Conservation (phyloP, 2,329 filamentous ascomycete species). For the Alternaria solani region DNA sequence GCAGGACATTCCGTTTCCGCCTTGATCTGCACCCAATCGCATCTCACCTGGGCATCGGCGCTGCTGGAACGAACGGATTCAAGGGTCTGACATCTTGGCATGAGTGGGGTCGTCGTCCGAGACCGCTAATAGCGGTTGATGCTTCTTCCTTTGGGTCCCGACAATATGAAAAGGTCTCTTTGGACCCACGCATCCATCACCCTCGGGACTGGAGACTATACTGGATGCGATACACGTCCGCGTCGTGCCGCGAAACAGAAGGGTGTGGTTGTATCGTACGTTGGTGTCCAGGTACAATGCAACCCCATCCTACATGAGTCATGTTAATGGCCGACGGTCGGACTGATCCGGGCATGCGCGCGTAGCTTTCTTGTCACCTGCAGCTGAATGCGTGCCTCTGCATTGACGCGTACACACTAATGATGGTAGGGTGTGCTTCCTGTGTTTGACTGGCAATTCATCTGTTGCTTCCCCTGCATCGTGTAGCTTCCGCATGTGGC, state of each 20-base stretch:
- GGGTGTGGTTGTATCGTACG: neutral
- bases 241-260: neutral
- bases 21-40: neutral
- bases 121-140: conserved; percentile 2
- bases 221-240: neutral
- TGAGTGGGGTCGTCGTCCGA: neutral
- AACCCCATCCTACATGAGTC: neutral
- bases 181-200: neutral
- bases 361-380: neutral
- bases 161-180: neutral
- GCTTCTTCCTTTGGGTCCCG: conserved; percentile 4
- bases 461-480: neutral
- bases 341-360: neutral
- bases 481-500: neutral
- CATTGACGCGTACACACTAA: neutral
- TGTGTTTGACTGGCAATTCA: neutral
- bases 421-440: neutral
- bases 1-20: neutral
- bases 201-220: neutral
- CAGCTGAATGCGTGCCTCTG: neutral
- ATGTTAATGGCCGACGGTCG: neutral
- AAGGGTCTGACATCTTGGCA: conserved; percentile 4
- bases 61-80: neutral
- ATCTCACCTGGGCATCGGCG: neutral
- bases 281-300: neutral